Base-by-base conservation (phyloP, 352 stramenopile species). In the Pythium oligandrum region DNA sequence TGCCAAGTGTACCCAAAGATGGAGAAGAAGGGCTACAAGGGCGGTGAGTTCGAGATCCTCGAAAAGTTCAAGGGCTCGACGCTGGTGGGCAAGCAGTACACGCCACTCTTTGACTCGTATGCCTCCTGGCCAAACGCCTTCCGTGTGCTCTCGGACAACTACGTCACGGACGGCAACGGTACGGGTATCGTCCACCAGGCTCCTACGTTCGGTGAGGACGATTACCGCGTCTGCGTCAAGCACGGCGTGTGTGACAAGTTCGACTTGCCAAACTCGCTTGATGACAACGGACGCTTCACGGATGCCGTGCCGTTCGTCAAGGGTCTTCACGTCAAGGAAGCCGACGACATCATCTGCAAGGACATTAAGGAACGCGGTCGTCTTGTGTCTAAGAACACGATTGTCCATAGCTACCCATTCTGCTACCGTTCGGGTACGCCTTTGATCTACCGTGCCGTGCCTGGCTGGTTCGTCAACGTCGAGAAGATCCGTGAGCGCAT, bases 381-480 rank as follows among this genome's bases (percentile, higher is more conserved):
- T n/a, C 78, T 99, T 26, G 79, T 99, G 6, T 90, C 97, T 35
- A 99, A 99, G 73, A 93, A 92, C 64, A 94, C 88, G 52, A 92
- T 99, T 49, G 86, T 96, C 58, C 97, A 99, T 88, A 97, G 86
- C 57, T 99, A 99, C 74, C 97, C 97, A 31, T 99, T 99, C 81
- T 99, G 97, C 78, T 99, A 98, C 93, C 84, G 97, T 61, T 99
- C 94, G n/a, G 97, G 99, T 64, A 99, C 97, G 39, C 97, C 97
- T 31, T 77, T 99, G 39, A 99, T 99, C 75, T 99, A 99, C 86
- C 98, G 97, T 56, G 97, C 96, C 11, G 96, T 99, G 39, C 96
- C 96, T 1, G 98, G 93, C 7, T 99, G 97, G 97, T 99, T 99
- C 58, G 89, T 99, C 26, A 97, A 97, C 61, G 97, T 99, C 8